Evolutionary conservation across 106 monocot genomes (phyloP), one percentile per base, ranked within the genome.

Genomic region (Chionographis japonica): DNA sequence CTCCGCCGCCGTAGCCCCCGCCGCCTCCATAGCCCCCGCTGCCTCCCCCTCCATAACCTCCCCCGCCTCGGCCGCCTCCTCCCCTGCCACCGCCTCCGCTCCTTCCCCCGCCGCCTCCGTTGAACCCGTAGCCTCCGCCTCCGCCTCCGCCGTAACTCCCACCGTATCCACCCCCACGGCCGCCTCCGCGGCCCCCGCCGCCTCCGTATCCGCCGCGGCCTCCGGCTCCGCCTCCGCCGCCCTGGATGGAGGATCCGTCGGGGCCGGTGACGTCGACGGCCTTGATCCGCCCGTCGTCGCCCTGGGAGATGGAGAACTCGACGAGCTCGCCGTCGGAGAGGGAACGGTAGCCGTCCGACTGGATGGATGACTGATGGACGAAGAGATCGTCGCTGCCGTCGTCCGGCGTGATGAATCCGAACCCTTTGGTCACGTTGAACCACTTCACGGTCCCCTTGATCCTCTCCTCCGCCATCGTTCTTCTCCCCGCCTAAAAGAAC

Each of bases 331-430:
- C 82, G 38, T 73, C 77, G 41, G 42, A 42, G 10, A 83, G 74
- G 37, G 60, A 59, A 2, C 82, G 82, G 70, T 40, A 83, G 20
- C 77, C 77, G n/a, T 78, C 70, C 20, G 87, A 54, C 67, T 87
- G 83, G 77, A 87, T 83, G 49, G 77, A 83, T 12, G 77, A 77
- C 59, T 87, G 77, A 66, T 87, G 87, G 2, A 87, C 86, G 73
- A 83, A 87, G 50, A 87, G 79, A 39, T 83, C 83, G 65, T 87
- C 86, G 8, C 76, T 63, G 27, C 87, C 87, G 58, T 80, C 87
- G 7, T 80, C 80, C 4, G 83, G 87, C 18, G 80, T 69, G 67
- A 87, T 87, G 74, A 87, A 87, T 9, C 87, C 87, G 56, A 83
- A 87, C 2, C 87, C 83, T 71, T 80, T 87, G 51, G 73, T 63